A percentile compares a stretch with the other conserved stretches of the same genome.
phyloP scores from a whole-genome alignment of 768 basidiomycete species.

The Tricholoma bakamatsutake region DNA sequence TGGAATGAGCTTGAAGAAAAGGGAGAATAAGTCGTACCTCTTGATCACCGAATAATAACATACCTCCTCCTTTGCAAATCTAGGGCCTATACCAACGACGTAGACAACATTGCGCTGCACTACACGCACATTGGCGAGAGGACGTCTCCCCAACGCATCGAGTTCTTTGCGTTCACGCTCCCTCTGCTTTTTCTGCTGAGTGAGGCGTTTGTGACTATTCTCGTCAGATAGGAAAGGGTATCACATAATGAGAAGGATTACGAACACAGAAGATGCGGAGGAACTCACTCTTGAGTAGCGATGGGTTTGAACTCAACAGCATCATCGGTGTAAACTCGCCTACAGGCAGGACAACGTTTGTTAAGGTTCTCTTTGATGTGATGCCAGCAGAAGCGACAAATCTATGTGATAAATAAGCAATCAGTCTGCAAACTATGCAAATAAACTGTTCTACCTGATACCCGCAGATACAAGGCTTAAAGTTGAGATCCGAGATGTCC shows the following conservation, averaged over 20 bases:
- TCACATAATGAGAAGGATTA: constrained; percentile 3
- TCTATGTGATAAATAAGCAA: constrained; percentile 42
- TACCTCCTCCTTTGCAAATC: constrained; percentile 96
- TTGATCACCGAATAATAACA: constrained; percentile 18
- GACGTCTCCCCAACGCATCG: constrained; percentile 75
- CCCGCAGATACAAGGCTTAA: constrained; percentile 98
- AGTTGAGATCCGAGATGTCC: constrained; percentile 98
- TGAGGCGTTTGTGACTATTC: constrained; percentile 85
- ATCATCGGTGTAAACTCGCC: constrained; percentile 89
- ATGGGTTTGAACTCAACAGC: constrained; percentile 94
- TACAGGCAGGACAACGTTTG: constrained; percentile 93
- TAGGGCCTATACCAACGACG: constrained; percentile 90
- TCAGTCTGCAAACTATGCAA: not conserved
- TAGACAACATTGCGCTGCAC: constrained; percentile 95
- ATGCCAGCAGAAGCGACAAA: constrained; percentile 99
- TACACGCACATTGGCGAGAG: constrained; percentile 91
- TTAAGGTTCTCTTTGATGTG: constrained; percentile 96
- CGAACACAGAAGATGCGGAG: constrained; percentile 6
- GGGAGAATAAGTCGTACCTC: constrained; percentile 8
- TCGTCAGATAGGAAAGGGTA: constrained; percentile 7
- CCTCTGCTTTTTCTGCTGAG: constrained; percentile 90
- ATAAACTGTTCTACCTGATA: constrained; percentile 64
- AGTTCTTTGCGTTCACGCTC: constrained; percentile 96
- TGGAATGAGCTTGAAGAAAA: constrained; percentile 63
- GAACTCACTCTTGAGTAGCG: constrained; percentile 86